These are phyloP conservation scores for Fusarium sp. DNA, from an alignment of 2,329 filamentous ascomycete species.

Conservation along the genomic window DNA sequence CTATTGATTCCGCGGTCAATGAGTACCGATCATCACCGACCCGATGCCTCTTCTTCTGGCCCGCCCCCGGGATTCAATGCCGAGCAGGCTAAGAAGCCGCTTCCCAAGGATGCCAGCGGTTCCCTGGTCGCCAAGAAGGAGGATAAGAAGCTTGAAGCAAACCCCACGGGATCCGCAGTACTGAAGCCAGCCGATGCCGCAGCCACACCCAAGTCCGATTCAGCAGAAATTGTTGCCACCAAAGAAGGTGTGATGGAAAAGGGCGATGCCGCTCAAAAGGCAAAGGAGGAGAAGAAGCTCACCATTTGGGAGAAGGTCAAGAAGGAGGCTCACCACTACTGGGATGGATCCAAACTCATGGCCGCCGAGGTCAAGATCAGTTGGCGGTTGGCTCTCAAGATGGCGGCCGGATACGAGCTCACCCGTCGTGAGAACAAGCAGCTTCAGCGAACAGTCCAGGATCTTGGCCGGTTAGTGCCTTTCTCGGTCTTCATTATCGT, in stretches of 20 bases:
- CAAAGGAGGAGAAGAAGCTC: constrained; percentile 85
- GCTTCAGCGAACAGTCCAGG: constrained; percentile 91
- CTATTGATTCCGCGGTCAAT: constrained; percentile 70
- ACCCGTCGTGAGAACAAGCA: constrained; percentile 94
- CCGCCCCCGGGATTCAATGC: constrained; percentile 92
- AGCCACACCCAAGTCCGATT: constrained; percentile 54
- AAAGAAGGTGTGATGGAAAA: constrained; percentile 71
- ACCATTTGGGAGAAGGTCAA: constrained; percentile 94
- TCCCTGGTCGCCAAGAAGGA: constrained; percentile 54
- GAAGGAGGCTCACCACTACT: constrained; percentile 94
- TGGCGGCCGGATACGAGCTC: constrained; percentile 97
- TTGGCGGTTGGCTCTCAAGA: constrained; percentile 90
- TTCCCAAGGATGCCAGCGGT: constrained; percentile 67
- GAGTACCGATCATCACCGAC: constrained; percentile 70
- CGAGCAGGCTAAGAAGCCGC: constrained; percentile 88
- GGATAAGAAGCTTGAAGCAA: constrained; percentile 51
- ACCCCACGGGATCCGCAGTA: constrained; percentile 23
- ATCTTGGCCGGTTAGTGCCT: constrained; percentile 90
- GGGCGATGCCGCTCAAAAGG: constrained; percentile 66
- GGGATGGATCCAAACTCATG: constrained; percentile 97
- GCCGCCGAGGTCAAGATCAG: constrained; percentile 95
- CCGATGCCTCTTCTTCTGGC: constrained; percentile 65
- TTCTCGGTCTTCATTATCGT: constrained; percentile 98
- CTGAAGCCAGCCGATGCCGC: constrained; percentile 46
- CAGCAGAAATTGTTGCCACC: constrained; percentile 61